These are phyloP conservation scores for Pyricularia sp. DNA, from an alignment of 2,329 filamentous ascomycete genomes.

Conservation along the genomic window DNA sequence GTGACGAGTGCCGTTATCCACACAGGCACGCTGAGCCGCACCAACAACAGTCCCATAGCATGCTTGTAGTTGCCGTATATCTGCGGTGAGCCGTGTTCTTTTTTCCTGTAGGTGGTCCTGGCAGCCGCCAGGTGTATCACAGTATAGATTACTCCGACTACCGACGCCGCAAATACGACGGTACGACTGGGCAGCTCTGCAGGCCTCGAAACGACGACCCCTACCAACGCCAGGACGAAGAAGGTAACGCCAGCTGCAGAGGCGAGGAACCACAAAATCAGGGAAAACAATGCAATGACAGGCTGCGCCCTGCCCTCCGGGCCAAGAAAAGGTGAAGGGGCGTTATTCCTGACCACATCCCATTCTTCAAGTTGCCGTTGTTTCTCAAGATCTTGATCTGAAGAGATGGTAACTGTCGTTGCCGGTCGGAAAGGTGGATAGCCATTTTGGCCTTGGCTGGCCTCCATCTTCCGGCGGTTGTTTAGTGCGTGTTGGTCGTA, in stretches of 20 bases:
- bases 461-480: neutral
- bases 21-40: conserved; percentile 17
- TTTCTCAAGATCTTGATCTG: conserved; percentile 1
- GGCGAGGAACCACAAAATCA: conserved; percentile 20
- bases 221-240: conserved; percentile 16
- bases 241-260: conserved; percentile 18
- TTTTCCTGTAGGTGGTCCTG: conserved; percentile 13
- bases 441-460: neutral
- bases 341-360: neutral
- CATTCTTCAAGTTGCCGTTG: neutral
- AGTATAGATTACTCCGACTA: conserved; percentile 17
- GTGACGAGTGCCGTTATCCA: conserved; percentile 21
- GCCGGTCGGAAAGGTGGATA: neutral
- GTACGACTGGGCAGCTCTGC: conserved; percentile 19
- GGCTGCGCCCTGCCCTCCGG: conserved; percentile 8
- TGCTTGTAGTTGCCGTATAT: conserved; percentile 20
- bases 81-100: conserved; percentile 15
- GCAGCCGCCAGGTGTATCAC: conserved; percentile 18
- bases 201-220: conserved; percentile 12
- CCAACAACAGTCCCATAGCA: conserved; percentile 18
- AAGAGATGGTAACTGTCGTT: neutral
- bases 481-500: neutral
- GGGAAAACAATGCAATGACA: conserved; percentile 16
- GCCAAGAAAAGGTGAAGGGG: neutral
- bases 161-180: conserved; percentile 19